A percentile compares a stretch with the other conserved stretches of the same genome.
These are phyloP conservation scores for Picochlorum costavermella DNA, from an alignment of 139 green algal genomes.

Conservation along the genomic window DNA sequence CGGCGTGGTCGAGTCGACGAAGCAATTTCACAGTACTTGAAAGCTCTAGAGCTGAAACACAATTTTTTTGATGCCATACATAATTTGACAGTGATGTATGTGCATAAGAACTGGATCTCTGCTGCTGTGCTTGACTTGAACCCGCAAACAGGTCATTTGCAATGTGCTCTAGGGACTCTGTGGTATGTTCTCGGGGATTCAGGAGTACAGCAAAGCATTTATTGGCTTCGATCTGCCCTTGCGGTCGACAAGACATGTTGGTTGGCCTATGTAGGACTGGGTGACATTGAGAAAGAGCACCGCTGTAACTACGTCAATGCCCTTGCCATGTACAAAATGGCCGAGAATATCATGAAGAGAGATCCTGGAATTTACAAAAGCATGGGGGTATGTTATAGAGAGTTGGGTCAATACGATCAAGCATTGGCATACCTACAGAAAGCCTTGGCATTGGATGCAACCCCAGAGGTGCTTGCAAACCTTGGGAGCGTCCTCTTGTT, in stretches of 20 bases:
- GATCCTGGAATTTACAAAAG: constrained; percentile 63
- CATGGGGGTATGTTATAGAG: constrained; percentile 57
- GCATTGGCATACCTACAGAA: constrained; percentile 49
- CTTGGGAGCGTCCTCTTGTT: constrained; percentile 63
- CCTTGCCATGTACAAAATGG: constrained; percentile 56
- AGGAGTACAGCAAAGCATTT: no score
- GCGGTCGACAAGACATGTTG: constrained; percentile 27
- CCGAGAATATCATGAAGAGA: constrained; percentile 40
- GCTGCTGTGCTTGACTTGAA: constrained; percentile 65
- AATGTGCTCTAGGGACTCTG: constrained; percentile 54
- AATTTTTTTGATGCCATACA: constrained; percentile 68
- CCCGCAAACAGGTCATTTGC: constrained; percentile 21
- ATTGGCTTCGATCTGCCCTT: no score
- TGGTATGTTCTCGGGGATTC: constrained; percentile 70
- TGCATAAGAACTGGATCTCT: constrained; percentile 55
- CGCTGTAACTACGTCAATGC: constrained; percentile 24
- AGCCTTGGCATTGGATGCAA: constrained; percentile 49
- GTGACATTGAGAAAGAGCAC: constrained; percentile 42
- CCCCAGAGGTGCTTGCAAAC: constrained; percentile 58
- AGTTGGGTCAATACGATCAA: constrained; percentile 46
- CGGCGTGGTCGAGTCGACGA: constrained; percentile 68
- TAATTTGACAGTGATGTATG: constrained; percentile 64
- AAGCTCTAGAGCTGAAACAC: constrained; percentile 59
- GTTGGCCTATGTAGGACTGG: constrained; percentile 69
- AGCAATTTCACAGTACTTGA: constrained; percentile 75